Evolutionary conservation across 1,284 basidiomycete species (phyloP), one percentile per base, ranked within the genome.

Genomic region (Naganishia albida): DNA sequence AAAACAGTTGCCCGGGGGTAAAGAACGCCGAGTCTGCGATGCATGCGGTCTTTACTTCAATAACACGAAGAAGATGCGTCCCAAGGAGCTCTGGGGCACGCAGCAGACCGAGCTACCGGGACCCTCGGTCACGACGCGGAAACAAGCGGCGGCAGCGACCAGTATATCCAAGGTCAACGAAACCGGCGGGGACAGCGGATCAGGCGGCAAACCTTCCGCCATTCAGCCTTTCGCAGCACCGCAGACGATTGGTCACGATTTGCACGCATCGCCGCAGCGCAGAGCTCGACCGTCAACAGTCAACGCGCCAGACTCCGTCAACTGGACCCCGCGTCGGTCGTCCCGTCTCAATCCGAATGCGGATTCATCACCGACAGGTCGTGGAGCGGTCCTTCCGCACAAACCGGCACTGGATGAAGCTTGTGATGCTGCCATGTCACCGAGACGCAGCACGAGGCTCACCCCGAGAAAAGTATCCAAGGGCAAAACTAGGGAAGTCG

Each of bases 1-100:
- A 38, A 69, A 69, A 52, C 64, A 57, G 23, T 44, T 67, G 23
- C 52, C 65, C 2, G 68, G 56, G 16, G 68, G 68, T 23, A 63
- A 65, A 49, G 57, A 66, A 39, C 53, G 64, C n/a, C 54, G 65
- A n/a, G 68, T 69, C 8, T 69, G 68, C 49, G 56, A 69, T 46
- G 68, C 62, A 38, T 69, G 68, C 54, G 68, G 68, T 8, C 51
- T 69, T 26, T 69, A 66, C 48, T 69, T 69, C 42, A 69, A 69
- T 42, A 52, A 64, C 23, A 66, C 63, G 2, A 69, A 69, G 51
- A 63, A 63, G 43, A 69, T 69, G 68, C 46, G 68, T 13, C 68
- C 68, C 12, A 66, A 62, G 43, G 53, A 67, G 40, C 51, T 69
- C 15, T 69, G 68, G 68, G 65, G 62, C 16, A 59, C 64, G 34